Evolutionary conservation across 2,329 filamentous ascomycete species (phyloP).

Genomic region (Hortaea sp.): DNA sequence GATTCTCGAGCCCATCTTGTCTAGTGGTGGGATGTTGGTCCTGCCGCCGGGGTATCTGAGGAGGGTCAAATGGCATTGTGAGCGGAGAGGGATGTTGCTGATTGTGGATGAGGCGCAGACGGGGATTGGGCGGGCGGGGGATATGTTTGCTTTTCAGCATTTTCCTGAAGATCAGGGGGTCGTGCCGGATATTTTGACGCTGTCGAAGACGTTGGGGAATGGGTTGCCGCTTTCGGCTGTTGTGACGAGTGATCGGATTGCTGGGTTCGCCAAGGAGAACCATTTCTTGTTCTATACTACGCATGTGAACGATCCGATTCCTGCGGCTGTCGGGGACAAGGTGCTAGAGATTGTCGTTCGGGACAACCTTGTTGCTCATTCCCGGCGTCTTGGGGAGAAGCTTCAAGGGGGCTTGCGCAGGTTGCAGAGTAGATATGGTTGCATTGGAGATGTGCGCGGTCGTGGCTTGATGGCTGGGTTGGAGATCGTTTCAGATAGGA

Average conservation of each 20-base stretch:
- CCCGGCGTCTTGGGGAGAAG: constrained; percentile 12
- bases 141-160: constrained; percentile 51
- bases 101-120: constrained; percentile 54
- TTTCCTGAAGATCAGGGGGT: constrained; percentile 30
- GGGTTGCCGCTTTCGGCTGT: constrained; percentile 22
- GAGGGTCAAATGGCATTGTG: neutral
- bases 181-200: constrained; percentile 39
- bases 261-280: constrained; percentile 10
- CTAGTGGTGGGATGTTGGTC: constrained; percentile 27
- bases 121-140: constrained; percentile 44
- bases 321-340: constrained; percentile 21
- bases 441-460: constrained; percentile 24
- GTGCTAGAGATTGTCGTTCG: constrained; percentile 23
- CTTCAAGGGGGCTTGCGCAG: constrained; percentile 13
- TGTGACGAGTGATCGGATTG: constrained; percentile 17
- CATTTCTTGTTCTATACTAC: constrained; percentile 23
- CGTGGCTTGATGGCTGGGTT: constrained; percentile 22
- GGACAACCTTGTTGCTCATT: constrained; percentile 14
- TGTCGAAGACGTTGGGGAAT: constrained; percentile 22
- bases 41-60: neutral
- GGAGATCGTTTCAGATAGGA: constrained; percentile 19
- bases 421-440: constrained; percentile 18
- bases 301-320: constrained; percentile 23
- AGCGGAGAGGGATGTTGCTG: constrained; percentile 40
- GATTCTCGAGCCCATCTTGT: constrained; percentile 30